Evolutionary conservation across 192 early-diverging fungal genomes (phyloP).

Genomic region (Podila clonocystis): DNA sequence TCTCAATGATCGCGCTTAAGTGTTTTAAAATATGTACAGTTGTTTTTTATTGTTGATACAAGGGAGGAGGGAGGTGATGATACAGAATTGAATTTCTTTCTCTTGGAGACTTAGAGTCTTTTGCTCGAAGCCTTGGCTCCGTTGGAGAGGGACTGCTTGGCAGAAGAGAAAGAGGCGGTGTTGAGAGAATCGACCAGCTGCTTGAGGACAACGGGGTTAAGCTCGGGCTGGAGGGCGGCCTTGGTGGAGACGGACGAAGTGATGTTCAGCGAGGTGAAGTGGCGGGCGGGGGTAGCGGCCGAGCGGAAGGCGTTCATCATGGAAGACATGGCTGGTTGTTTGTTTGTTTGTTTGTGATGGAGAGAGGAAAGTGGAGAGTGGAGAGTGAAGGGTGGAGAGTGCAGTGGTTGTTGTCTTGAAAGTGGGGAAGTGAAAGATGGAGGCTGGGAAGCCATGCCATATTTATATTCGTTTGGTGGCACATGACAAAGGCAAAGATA

Average conservation of each 20-base stretch:
- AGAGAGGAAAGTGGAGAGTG: not conserved
- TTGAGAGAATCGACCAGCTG: conserved; percentile 40
- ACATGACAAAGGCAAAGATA: too few species aligned
- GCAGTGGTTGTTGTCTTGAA: not conserved
- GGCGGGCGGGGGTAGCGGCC: conserved; percentile 22
- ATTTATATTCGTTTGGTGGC: too few species aligned
- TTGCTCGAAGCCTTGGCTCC: too few species aligned
- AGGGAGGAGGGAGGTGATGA: too few species aligned
- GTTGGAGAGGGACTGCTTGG: not conserved
- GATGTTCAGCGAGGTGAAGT: conserved; percentile 33
- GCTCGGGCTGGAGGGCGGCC: conserved; percentile 41
- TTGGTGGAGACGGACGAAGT: conserved; percentile 20
- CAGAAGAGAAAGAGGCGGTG: not conserved
- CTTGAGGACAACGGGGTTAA: conserved; percentile 40
- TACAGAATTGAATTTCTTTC: too few species aligned
- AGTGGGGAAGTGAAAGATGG: too few species aligned
- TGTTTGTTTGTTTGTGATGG: not conserved
- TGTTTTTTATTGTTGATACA: too few species aligned
- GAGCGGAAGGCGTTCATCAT: conserved; percentile 48
- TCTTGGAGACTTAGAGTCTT: too few species aligned
- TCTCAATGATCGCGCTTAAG: too few species aligned
- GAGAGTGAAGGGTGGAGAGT: not conserved
- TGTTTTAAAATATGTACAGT: too few species aligned
- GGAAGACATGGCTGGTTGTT: conserved; percentile 25
- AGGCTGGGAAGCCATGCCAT: too few species aligned